These are phyloP conservation scores for Hypoxylon subgilvum DNA, from an alignment of 495 filamentous ascomycete genomes.

Conservation along the genomic window DNA sequence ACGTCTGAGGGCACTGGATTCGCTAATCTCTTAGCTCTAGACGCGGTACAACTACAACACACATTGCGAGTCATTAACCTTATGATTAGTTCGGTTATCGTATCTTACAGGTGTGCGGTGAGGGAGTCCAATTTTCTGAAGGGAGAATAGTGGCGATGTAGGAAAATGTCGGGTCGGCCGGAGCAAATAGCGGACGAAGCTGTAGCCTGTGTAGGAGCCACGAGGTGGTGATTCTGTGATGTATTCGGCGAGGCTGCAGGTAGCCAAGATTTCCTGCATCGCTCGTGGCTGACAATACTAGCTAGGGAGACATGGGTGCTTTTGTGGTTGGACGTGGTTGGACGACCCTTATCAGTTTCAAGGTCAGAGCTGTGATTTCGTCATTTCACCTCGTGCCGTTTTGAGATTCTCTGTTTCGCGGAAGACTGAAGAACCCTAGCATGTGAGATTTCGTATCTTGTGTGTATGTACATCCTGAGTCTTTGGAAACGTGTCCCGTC, in stretches of 20 bases:
- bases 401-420: slow-evolving; percentile 27
- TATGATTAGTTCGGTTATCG: slow-evolving; percentile 18
- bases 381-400: slow-evolving; percentile 35
- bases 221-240: slow-evolving; percentile 31
- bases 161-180: slow-evolving; percentile 24
- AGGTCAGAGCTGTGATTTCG: slow-evolving; percentile 27
- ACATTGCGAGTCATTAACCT: slow-evolving; percentile 1
- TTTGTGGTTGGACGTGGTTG: slow-evolving; percentile 6
- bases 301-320: slow-evolving; percentile 20
- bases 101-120: slow-evolving; percentile 28
- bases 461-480: slow-evolving; percentile 15
- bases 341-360: slow-evolving; percentile 10
- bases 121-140: slow-evolving; percentile 5
- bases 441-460: slow-evolving; percentile 27
- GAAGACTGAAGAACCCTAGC: slow-evolving; percentile 21
- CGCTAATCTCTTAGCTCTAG: slow-evolving; percentile 19
- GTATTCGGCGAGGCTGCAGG: slow-evolving; percentile 37
- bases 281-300: slow-evolving; percentile 22
- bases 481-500: slow-evolving; percentile 4
- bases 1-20: slow-evolving; percentile 8
- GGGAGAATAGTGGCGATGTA: slow-evolving; percentile 13
- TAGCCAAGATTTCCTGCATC: slow-evolving; percentile 40
- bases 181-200: slow-evolving; percentile 25
- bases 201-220: slow-evolving; percentile 30
- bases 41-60: neutral